phyloP scores from a whole-genome alignment of 1,139 yeast species.

The Debaryomycetaceae sp. region DNA sequence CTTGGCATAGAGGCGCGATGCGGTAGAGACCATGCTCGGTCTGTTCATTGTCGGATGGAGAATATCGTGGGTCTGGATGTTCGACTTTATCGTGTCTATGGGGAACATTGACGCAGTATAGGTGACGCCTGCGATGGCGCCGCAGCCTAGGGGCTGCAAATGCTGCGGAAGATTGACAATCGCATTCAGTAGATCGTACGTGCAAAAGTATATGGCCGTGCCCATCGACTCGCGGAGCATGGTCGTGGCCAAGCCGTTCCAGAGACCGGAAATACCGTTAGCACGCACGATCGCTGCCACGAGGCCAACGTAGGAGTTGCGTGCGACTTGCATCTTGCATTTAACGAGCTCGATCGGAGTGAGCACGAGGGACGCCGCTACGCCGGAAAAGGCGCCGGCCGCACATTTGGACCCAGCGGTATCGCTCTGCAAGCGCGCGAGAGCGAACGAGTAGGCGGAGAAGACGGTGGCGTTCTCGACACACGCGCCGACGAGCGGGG shows the following conservation, averaged over 20 bases:
- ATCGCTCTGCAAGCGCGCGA: conserved; percentile 16
- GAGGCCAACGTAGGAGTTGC: conserved; percentile 19
- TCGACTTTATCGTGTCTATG: conserved; percentile 80
- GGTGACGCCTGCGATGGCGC: conserved; percentile 78
- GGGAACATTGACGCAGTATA: conserved; percentile 80
- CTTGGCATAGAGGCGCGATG: conserved; percentile 30
- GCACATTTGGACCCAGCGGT: conserved; percentile 33
- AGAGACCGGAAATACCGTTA: conserved; percentile 44
- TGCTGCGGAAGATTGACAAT: conserved; percentile 17
- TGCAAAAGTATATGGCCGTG: conserved; percentile 89
- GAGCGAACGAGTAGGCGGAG: conserved; percentile 44
- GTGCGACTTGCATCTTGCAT: conserved; percentile 71
- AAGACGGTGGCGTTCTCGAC: conserved; percentile 72
- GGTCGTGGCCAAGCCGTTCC: conserved; percentile 88
- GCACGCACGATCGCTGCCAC: conserved; percentile 32
- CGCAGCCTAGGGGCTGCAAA: conserved; percentile 54
- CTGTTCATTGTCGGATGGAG: conserved; percentile 2
- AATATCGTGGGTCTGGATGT: conserved; percentile 60
- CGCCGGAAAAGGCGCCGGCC: conserved; percentile 78
- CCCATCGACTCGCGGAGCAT: conserved; percentile 78
- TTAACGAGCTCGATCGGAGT: conserved; percentile 87
- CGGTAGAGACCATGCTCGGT: conserved; percentile 18
- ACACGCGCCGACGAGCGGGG: conserved; percentile 83
- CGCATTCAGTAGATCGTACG: conserved; percentile 49
- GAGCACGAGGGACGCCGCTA: conserved; percentile 69